Evolutionary conservation across 192 early-diverging fungal genomes (phyloP), one percentile per base, ranked within the genome.

Genomic region (Coemansia sp.): DNA sequence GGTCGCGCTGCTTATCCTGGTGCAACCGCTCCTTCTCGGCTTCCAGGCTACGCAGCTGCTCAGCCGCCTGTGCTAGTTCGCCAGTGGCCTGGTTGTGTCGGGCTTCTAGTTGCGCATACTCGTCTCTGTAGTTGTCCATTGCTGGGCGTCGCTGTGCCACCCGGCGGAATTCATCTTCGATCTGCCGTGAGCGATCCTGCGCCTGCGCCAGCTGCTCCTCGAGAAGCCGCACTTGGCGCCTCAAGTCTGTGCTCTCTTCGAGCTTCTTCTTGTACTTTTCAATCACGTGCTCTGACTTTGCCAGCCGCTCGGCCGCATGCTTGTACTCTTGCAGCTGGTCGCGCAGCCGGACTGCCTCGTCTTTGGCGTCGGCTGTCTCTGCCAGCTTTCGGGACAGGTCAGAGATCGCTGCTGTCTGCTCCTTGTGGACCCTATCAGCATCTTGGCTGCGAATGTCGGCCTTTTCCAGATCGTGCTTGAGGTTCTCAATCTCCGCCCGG

Each of bases 181-280:
- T 85, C 51, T 88, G 83, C 16, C 84, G 81, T 54, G 93, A 93
- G 21, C 88, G 91, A 35, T 91, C 88, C 50, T 87, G 69, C 13
- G 93, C 78, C 10, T 87, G 78, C 7, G 85, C 79, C 69, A 92
- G 92, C 68, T 91, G 88, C 35, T 93, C 89, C 64, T 97, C 95
- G 16, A 93, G 64, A 19, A 74, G 57, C 57, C 92, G 93, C 62
- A 96, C 84, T 66, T 94, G 89, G 57, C 90, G 86, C 40, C 89
- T 83, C 50, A 96, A 60, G 63, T 97, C 94, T 0, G 86, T 88
- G 42, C 85, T 88, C 50, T 98, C 96, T 62, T 98, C 96, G 6
- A 96, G 84, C 53, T 95, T 92, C 81, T 95, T 95, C 72, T 95
- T 96, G 79, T 94, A 99, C 75, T 97, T 97, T 74, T 98, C 96